A percentile compares a stretch with the other conserved stretches of the same genome.
These are phyloP conservation scores for Gracilariopsis chorda DNA, from an alignment of 23 red algal species.

Conservation along the genomic window DNA sequence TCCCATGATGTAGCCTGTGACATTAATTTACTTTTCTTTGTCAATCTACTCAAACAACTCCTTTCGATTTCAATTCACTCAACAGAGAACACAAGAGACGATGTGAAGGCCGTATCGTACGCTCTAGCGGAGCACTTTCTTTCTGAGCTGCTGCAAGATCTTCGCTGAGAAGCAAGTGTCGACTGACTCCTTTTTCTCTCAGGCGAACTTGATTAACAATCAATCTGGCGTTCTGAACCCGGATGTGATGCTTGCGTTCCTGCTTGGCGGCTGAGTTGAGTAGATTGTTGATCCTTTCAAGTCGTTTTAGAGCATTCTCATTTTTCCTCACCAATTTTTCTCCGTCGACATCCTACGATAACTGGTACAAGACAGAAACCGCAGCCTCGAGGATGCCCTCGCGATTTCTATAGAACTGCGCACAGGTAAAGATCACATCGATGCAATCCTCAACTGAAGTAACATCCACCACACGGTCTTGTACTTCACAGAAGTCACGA, in stretches of 20 bases:
- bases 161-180: background rate
- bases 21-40: background rate
- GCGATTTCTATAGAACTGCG: constrained; percentile 27
- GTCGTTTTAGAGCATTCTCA: background rate
- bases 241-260: background rate
- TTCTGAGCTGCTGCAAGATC: background rate
- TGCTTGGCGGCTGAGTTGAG: background rate
- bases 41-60: background rate
- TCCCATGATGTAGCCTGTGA: too few relatives aligned
- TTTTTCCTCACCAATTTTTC: background rate
- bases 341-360: background rate
- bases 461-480: constrained; percentile 7
- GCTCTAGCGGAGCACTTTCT: background rate
- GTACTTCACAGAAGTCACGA: constrained; percentile 20
- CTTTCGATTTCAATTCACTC: background rate
- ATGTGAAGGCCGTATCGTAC: background rate
- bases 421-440: constrained; percentile 26
- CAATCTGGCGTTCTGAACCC: background rate
- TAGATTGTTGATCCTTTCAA: background rate
- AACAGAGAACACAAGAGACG: background rate
- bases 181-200: background rate
- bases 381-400: constrained; percentile 1
- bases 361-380: background rate
- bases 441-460: constrained; percentile 32
- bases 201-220: background rate